These are phyloP conservation scores for Boehmeria nivea DNA, from an alignment of 306 rosid species.

Conservation along the genomic window DNA sequence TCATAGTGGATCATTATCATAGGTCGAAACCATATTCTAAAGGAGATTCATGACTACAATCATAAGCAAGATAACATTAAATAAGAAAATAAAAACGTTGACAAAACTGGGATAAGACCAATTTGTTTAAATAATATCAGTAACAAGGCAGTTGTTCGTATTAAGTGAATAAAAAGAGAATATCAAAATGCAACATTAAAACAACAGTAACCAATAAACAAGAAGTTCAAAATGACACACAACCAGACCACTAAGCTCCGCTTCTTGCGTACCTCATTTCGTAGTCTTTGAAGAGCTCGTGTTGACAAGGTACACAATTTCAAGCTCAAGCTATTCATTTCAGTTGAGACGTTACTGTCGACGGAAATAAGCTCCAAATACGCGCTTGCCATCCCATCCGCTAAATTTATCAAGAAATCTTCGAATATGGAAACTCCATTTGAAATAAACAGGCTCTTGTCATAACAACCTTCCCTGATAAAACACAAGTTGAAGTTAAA, in stretches of 20 bases:
- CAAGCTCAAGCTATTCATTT: conserved; percentile 49
- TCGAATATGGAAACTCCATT: conserved; percentile 84
- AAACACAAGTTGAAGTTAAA: conserved; percentile 24
- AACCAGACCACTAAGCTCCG: no score
- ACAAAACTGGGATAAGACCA: no score
- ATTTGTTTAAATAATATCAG: no score
- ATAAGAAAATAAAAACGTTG: no score
- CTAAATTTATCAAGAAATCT: conserved; percentile 77
- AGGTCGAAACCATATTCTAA: no score
- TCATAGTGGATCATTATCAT: no score
- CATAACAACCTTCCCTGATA: conserved; percentile 57
- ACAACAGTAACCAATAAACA: not conserved
- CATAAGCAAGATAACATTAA: no score
- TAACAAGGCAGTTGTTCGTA: no score
- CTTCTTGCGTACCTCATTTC: conserved; percentile 87
- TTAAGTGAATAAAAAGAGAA: no score
- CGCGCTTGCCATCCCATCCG: conserved; percentile 76
- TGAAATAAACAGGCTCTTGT: conserved; percentile 42
- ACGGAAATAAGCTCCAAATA: conserved; percentile 89
- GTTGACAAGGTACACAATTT: conserved; percentile 76
- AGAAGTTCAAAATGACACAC: not conserved
- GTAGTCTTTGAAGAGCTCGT: conserved; percentile 80
- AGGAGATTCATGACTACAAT: no score
- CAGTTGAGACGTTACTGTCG: conserved; percentile 67
- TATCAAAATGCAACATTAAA: no score